Evolutionary conservation across 768 basidiomycete genomes (phyloP), one percentile per base, ranked within the genome.

Genomic region (Calocera cornea): DNA sequence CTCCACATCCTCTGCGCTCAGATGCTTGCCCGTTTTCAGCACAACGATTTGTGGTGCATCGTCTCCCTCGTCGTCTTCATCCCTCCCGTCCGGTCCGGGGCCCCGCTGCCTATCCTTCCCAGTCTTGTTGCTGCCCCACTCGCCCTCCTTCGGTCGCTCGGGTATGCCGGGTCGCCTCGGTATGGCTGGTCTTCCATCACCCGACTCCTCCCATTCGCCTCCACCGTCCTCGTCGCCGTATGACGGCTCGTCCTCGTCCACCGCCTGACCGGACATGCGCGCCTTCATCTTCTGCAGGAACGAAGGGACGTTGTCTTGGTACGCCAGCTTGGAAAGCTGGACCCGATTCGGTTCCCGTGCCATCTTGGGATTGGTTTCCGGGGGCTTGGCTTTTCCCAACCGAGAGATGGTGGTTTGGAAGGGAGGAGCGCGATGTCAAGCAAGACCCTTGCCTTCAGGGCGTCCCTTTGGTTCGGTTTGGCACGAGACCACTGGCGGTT

Each of bases 21-120:
- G 80, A 79, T 97, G 94, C 74, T 91, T 95, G 31, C 94, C 93
- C 71, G 88, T 84, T 73, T 84, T 91, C 70, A 97, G 75, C 10
- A 95, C 93, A 1, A 97, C 91, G 8, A 97, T 85, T 73, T 91
- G 90, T 1, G 93, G 93, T 71, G 83, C 86, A 76, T 95, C 93
- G 72, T 93, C 92, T 0, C 75, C 83, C 2, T 80, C 79, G 68
- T 86, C 86, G 67, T 91, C 89, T 65, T 86, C 86, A 14, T 83
- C 88, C 70, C 87, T 89, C 64, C 88, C 88, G 8, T 83, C 86
- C 67, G 89, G 84, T 60, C 84, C 82, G 14, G 63, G 24, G 7
- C 65, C 54, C 49, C 10, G 14, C 49, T 50, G 11, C 14, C 24
- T n/a, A 3, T 60, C 54, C 54, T 60, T 60, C 54, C 54, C 54